Evolutionary conservation across 495 filamentous ascomycete species (phyloP).

Genomic region (Daldinia concentrica): DNA sequence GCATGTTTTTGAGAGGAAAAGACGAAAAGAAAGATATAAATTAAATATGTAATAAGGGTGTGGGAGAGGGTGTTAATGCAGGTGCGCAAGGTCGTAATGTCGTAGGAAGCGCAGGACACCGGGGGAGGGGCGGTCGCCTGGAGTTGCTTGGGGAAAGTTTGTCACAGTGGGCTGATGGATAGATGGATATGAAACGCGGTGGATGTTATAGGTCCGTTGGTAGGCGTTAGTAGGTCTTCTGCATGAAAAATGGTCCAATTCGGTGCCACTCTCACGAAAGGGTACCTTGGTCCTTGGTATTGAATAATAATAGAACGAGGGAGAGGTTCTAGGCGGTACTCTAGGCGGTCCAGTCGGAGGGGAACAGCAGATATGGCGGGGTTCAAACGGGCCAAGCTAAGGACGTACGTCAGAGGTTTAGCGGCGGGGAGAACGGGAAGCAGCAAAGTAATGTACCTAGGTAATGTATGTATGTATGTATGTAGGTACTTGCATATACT

Average conservation of each 20-base stretch:
- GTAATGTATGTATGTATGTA: not conserved
- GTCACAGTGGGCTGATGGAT: slow-evolving; percentile 36
- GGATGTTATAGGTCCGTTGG: slow-evolving; percentile 39
- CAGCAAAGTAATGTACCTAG: not conserved
- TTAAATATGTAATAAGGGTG: not conserved
- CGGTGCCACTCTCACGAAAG: not conserved
- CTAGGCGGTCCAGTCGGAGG: slow-evolving; percentile 35
- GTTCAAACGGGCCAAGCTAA: slow-evolving; percentile 12
- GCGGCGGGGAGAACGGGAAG: slow-evolving; percentile 5
- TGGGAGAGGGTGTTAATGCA: not conserved
- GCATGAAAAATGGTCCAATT: slow-evolving; percentile 23
- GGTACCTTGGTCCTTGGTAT: slow-evolving; percentile 6
- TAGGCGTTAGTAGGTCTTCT: not conserved
- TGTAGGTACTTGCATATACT: not conserved
- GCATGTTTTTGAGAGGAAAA: slow-evolving; percentile 36
- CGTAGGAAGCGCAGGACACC: not conserved
- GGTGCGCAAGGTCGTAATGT: not conserved
- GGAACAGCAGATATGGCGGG: slow-evolving; percentile 27
- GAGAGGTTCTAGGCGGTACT: slow-evolving; percentile 26
- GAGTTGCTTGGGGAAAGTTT: slow-evolving; percentile 4
- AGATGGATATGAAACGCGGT: slow-evolving; percentile 32
- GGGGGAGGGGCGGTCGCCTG: slow-evolving; percentile 1
- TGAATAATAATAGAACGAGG: slow-evolving; percentile 32
- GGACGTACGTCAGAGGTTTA: slow-evolving; percentile 15
- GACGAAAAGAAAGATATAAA: slow-evolving; percentile 28